Base-by-base conservation (phyloP, 345 rosid species). In the Eutrema yunnanense region DNA sequence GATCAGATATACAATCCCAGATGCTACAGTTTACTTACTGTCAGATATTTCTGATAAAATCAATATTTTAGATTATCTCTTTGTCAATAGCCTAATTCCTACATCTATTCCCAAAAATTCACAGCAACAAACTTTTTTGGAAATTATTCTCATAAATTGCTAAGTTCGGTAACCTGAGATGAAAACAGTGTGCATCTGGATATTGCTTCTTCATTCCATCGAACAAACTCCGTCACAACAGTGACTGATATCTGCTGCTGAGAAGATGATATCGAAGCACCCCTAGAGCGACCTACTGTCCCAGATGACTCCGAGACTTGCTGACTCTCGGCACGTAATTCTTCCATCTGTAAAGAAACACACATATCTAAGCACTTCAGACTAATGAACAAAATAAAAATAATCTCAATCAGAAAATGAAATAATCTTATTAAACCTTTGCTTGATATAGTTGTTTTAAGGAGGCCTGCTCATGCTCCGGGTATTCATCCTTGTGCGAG, bases 161-260 rank as follows among this genome's bases (percentile, higher is more conserved):
- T 16, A 44, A 54, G 8, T 42, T 65, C 33, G n/a, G 62, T 85
- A 81, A 96, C 98, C 78, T 86, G 92, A 82, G 97, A 88, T 59
- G 98, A 92, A 72, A 96, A 90, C 55, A 90, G 74, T 42, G 87
- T 79, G 90, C 97, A 87, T 92, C 99, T 87, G 73, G 98, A 78
- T 78, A 90, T 86, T 67, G 99, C 92, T 85, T 96, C 99, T 82
- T 96, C 99, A 77, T 92, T 96, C 99, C 98, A 96, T 42, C 90
- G 88, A 62, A 87, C 94, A 84, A 96, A 90, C 83, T 92, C 99
- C 26, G 97, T 92, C 78, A 88, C 99, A 78, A 87, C 96, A n/a
- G 97, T 89, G 63, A 95, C 98, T 79, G 99, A 88, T 82, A 92
- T 90, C 83, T 92, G 94, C 78, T 85, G 96, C 55, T 80, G 91